Percentiles rank a stretch among this genome's conserved stretches.
Evolutionary conservation across 495 filamentous ascomycete species (phyloP).

Genomic region (Aspergillus diversus): DNA sequence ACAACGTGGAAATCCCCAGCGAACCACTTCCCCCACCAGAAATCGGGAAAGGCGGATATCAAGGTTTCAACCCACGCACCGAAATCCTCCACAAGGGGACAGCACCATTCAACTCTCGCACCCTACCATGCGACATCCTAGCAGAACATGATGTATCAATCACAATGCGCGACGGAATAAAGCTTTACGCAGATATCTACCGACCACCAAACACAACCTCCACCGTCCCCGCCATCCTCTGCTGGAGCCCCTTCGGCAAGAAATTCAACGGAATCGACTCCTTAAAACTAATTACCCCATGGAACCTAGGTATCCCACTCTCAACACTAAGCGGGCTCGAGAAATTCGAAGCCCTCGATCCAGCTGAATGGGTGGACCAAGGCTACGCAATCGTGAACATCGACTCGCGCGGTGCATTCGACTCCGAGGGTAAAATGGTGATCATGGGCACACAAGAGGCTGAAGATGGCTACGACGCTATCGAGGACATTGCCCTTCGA

Average conservation of each 20-base stretch:
- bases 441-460: slow-evolving; percentile 27
- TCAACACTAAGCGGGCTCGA: slow-evolving; percentile 27
- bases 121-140: slow-evolving; percentile 17
- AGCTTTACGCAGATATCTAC: slow-evolving; percentile 35
- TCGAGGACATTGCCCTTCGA: slow-evolving; percentile 18
- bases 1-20: too few species aligned
- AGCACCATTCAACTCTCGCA: neutral
- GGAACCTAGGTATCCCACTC: slow-evolving; percentile 23
- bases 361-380: slow-evolving; percentile 38
- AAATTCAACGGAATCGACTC: slow-evolving; percentile 16
- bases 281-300: slow-evolving; percentile 24
- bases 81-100: slow-evolving; percentile 16
- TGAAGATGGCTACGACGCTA: slow-evolving; percentile 25
- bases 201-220: slow-evolving; percentile 18
- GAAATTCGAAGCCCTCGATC: slow-evolving; percentile 59
- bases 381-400: slow-evolving; percentile 48
- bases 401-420: slow-evolving; percentile 38
- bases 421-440: slow-evolving; percentile 39
- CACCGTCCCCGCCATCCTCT: slow-evolving; percentile 37
- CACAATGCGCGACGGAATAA: slow-evolving; percentile 23
- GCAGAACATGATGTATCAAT: slow-evolving; percentile 21
- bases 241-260: slow-evolving; percentile 43
- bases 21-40: neutral
- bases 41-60: neutral
- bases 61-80: slow-evolving; percentile 9